Percentiles rank a stretch among this genome's conserved stretches.
phyloP scores from a whole-genome alignment of 129 eudicot genomes.

The Helianthus annuus region HanXRQr2.0-SUNRISE NC_035435.2:142020588-142021087 shows the following conservation, averaged over 20 bases:
- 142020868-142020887: conserved; percentile 35
- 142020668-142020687: conserved; percentile 19
- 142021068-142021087: conserved; percentile 41
- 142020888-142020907: conserved; percentile 58
- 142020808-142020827: neutral
- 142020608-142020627: conserved; percentile 52
- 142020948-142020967: conserved; percentile 66
- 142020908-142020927: conserved; percentile 63
- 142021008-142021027: conserved; percentile 30
- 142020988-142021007: conserved; percentile 89
- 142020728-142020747: conserved; percentile 28
- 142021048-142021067: conserved; percentile 65
- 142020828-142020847: conserved; percentile 29
- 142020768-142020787: conserved; percentile 9
- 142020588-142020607: conserved; percentile 47
- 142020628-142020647: conserved; percentile 61
- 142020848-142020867: conserved; percentile 16
- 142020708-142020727: conserved; percentile 6
- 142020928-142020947: conserved; percentile 44
- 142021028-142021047: conserved; percentile 35
- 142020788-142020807: conserved; percentile 1
- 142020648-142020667: conserved; percentile 30
- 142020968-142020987: conserved; percentile 57
- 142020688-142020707: conserved; percentile 19
- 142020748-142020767: conserved; percentile 22